These are phyloP conservation scores for Jasminum sambac DNA, from an alignment of 257 asterid genomes.

Conservation along the genomic window DNA sequence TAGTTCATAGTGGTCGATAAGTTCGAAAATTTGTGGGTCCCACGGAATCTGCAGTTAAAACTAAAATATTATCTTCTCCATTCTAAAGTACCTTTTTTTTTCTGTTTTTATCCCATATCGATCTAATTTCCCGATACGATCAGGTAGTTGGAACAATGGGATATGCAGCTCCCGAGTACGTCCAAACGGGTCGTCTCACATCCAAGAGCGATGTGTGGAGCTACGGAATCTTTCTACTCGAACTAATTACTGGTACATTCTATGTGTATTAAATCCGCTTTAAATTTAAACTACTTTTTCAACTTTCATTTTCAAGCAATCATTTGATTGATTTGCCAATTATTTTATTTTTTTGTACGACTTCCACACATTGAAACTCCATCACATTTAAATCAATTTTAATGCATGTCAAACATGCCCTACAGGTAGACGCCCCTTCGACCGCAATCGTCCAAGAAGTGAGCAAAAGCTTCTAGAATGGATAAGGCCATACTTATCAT, in stretches of 20 bases:
- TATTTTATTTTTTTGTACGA: too few relatives aligned
- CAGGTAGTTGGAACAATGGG: constrained; percentile 98
- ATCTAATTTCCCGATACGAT: constrained; percentile 3
- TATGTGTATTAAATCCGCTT: too few relatives aligned
- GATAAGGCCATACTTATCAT: constrained; percentile 76
- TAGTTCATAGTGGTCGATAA: too few relatives aligned
- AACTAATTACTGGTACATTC: constrained; percentile 94
- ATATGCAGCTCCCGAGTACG: constrained; percentile 93
- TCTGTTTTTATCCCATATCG: background rate
- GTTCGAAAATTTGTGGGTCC: too few relatives aligned
- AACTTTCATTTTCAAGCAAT: too few relatives aligned
- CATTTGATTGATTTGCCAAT: too few relatives aligned
- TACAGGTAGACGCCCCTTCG: constrained; percentile 86
- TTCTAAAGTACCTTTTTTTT: too few relatives aligned
- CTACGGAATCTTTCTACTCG: constrained; percentile 87
- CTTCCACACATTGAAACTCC: too few relatives aligned
- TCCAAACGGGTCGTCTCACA: constrained; percentile 90
- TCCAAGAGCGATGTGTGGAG: constrained; percentile 95
- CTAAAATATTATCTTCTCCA: background rate
- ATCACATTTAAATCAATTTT: too few relatives aligned
- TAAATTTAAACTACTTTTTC: too few relatives aligned
- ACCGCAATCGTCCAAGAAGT: constrained; percentile 70
- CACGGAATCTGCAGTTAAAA: too few relatives aligned
- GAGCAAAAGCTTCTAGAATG: constrained; percentile 91
- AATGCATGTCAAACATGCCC: too few relatives aligned